These are phyloP conservation scores for Phytopythium helicoides DNA, from an alignment of 352 stramenopile species.

Conservation along the genomic window DNA sequence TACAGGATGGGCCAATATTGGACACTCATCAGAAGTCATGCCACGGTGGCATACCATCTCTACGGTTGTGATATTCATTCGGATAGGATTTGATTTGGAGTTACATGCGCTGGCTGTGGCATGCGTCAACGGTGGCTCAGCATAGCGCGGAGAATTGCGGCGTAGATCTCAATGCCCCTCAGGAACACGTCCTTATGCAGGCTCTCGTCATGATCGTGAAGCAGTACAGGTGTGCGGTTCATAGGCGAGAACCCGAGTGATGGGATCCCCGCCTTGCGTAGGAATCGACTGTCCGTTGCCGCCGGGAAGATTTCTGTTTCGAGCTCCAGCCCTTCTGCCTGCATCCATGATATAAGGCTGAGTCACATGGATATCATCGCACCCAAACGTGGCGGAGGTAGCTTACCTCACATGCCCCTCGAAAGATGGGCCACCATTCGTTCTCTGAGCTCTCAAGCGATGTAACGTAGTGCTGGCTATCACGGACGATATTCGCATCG, in stretches of 20 bases:
- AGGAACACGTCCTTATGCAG: constrained; percentile 91
- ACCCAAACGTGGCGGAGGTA: too few species aligned
- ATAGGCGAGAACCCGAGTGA: constrained; percentile 95
- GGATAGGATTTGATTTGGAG: too few species aligned
- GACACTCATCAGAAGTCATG: too few species aligned
- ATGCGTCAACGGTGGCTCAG: too few species aligned
- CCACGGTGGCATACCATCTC: too few species aligned
- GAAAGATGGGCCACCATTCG: constrained; percentile 57
- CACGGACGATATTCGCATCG: constrained; percentile 27
- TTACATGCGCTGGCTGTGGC: too few species aligned
- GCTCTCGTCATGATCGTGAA: constrained; percentile 97
- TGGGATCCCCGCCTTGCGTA: constrained; percentile 88
- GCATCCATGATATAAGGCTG: too few species aligned
- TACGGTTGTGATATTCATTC: too few species aligned
- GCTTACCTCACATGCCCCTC: constrained; percentile 39
- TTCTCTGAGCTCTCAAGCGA: constrained; percentile 53
- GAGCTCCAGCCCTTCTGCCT: constrained; percentile 48
- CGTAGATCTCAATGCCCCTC: constrained; percentile 90
- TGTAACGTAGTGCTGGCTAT: constrained; percentile 63
- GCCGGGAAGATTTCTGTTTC: constrained; percentile 94
- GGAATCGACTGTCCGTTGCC: constrained; percentile 92
- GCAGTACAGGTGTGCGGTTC: constrained; percentile 91
- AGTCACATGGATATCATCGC: too few species aligned
- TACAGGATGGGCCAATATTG: too few species aligned
- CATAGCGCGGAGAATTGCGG: constrained; percentile 43